These are phyloP conservation scores for Trypanosoma boissoni DNA, from an alignment of 208 protist genomes.

Conservation along the genomic window DNA sequence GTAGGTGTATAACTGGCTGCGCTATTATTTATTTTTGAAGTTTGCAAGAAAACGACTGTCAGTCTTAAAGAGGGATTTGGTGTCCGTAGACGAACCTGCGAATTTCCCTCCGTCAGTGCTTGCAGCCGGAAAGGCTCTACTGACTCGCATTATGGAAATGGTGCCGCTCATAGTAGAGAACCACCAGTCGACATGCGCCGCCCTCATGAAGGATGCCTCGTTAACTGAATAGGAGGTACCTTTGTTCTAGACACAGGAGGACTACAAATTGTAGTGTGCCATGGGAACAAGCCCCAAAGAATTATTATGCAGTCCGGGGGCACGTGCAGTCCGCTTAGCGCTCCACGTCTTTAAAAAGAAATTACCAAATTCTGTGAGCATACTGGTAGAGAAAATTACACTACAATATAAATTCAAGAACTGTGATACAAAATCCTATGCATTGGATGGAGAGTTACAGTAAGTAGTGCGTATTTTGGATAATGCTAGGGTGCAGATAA, in stretches of 20 bases:
- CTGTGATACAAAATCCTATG: neutral
- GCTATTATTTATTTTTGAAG: slow-evolving; percentile 6
- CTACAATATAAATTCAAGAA: neutral
- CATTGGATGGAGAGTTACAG: neutral
- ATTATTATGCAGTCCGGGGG: slow-evolving; percentile 20
- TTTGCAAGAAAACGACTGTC: neutral
- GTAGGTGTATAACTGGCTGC: neutral
- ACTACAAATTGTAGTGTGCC: neutral
- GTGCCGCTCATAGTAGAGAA: neutral
- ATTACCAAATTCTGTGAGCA: neutral
- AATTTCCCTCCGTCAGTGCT: neutral
- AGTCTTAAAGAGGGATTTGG: neutral
- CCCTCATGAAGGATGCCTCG: slow-evolving; percentile 17
- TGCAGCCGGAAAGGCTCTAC: neutral
- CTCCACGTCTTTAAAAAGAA: neutral
- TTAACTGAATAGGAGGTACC: slow-evolving; percentile 12
- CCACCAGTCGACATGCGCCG: neutral
- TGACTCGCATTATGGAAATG: neutral
- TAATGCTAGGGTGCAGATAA: neutral
- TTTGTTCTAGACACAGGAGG: slow-evolving; percentile 7
- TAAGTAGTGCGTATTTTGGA: neutral
- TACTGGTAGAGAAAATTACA: neutral
- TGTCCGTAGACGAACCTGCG: neutral
- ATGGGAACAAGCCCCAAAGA: slow-evolving; percentile 3
- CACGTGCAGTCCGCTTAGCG: slow-evolving; percentile 5